Evolutionary conservation across 257 asterid genomes (phyloP).

Genomic region (Solanum pinnatisectum): DNA sequence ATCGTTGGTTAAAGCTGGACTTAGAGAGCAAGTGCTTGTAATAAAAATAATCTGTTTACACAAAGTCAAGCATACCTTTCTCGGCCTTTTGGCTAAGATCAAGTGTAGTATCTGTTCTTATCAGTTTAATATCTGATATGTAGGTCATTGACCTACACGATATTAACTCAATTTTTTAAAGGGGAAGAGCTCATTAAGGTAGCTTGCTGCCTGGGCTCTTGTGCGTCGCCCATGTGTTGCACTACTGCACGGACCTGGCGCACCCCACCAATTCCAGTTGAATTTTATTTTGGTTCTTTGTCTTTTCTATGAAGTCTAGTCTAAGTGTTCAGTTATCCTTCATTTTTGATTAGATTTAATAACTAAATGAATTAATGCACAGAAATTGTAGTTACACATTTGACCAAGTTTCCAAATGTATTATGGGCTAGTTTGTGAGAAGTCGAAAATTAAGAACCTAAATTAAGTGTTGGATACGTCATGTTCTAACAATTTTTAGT

Average conservation of each 20-base stretch:
- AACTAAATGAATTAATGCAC: background rate
- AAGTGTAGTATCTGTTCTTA: conserved; percentile 45
- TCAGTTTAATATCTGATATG: conserved; percentile 28
- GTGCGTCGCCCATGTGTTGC: background rate
- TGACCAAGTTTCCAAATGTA: background rate
- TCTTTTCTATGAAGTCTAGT: background rate
- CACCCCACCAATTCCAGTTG: background rate
- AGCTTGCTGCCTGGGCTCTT: background rate
- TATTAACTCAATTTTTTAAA: background rate
- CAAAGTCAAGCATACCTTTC: conserved; percentile 17
- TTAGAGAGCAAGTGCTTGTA: background rate
- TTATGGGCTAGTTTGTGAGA: background rate
- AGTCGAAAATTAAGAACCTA: background rate
- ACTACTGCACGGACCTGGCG: background rate
- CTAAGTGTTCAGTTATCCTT: background rate
- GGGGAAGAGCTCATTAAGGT: background rate
- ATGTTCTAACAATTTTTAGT: background rate
- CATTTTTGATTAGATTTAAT: too few species aligned
- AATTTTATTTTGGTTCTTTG: background rate
- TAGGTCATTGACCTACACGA: background rate
- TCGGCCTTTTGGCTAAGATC: conserved; percentile 54
- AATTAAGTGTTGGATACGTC: background rate
- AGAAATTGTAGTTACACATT: background rate
- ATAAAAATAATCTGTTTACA: background rate
- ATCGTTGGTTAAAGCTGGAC: background rate